A percentile compares a stretch with the other conserved stretches of the same genome.
Evolutionary conservation across 495 filamentous ascomycete species (phyloP).

Genomic region (Rhizodiscina lignyota): DNA sequence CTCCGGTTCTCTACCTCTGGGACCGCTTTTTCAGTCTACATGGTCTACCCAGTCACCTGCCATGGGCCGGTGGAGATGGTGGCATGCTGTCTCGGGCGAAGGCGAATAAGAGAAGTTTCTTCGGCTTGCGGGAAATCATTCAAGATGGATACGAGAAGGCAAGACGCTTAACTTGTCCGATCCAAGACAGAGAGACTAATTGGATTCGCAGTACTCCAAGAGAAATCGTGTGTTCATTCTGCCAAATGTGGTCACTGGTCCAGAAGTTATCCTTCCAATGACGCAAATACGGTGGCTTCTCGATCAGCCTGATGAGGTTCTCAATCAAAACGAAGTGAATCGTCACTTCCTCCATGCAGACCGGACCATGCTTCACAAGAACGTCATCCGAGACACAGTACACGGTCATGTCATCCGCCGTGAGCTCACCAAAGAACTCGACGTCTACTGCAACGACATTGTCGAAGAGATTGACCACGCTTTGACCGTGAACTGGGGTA

Average conservation of each 20-base stretch:
- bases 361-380: slow-evolving; percentile 13
- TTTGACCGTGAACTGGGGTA: slow-evolving; percentile 4
- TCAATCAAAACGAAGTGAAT: slow-evolving; percentile 18
- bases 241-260: slow-evolving; percentile 23
- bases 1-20: background rate
- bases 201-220: slow-evolving; percentile 22
- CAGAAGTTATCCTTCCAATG: slow-evolving; percentile 27
- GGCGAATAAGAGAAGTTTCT: background rate
- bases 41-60: background rate
- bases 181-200: background rate
- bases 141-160: background rate
- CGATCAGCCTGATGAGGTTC: slow-evolving; percentile 27
- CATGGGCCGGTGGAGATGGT: background rate
- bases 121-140: background rate
- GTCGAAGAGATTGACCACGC: slow-evolving; percentile 24
- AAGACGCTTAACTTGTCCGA: background rate
- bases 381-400: slow-evolving; percentile 16
- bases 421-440: slow-evolving; percentile 24
- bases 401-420: slow-evolving; percentile 21
- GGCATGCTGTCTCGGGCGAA: background rate
- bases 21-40: background rate
- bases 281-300: slow-evolving; percentile 24
- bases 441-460: slow-evolving; percentile 23
- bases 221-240: slow-evolving; percentile 20
- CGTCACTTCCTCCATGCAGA: slow-evolving; percentile 1